Conservation (phyloP, 2,329 filamentous ascomycete species). For the Falciphora oryzae region DNA sequence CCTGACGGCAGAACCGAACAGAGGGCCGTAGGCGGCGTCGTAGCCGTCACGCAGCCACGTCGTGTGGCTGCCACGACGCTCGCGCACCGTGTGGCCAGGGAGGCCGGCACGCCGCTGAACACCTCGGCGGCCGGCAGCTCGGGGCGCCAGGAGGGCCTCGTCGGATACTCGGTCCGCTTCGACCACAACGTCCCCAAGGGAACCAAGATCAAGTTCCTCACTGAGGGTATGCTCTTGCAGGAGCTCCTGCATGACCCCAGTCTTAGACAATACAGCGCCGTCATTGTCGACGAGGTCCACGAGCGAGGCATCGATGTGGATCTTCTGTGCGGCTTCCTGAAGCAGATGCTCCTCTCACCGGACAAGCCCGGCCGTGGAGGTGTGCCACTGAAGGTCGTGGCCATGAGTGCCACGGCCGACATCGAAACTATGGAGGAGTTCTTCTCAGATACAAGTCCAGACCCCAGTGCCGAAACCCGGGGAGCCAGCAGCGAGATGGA, state of each 20-base stretch:
- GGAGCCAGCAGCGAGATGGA: constrained; percentile 23
- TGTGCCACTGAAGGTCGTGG: constrained; percentile 74
- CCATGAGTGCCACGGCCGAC: constrained; percentile 97
- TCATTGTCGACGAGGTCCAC: constrained; percentile 95
- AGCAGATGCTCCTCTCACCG: constrained; percentile 62
- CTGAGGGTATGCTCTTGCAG: constrained; percentile 92
- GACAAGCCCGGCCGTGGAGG: constrained; percentile 58
- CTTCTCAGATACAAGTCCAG: constrained; percentile 40
- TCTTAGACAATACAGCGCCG: constrained; percentile 77
- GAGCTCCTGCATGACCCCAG: constrained; percentile 84
- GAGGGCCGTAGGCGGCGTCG: constrained; percentile 58
- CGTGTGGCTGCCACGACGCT: constrained; percentile 90
- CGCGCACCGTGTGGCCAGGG: constrained; percentile 79
- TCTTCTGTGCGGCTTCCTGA: constrained; percentile 80
- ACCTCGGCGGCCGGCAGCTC: not conserved
- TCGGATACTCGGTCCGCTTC: constrained; percentile 94
- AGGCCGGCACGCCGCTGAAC: constrained; percentile 53
- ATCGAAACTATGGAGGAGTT: constrained; percentile 72
- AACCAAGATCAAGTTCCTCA: constrained; percentile 89
- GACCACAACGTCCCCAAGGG: constrained; percentile 78
- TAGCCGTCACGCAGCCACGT: constrained; percentile 91
- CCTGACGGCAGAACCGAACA: constrained; percentile 26
- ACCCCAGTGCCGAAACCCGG: constrained; percentile 4
- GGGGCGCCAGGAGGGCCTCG: constrained; percentile 42
- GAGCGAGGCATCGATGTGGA: constrained; percentile 94